Conservation (phyloP, 2,329 filamentous ascomycete genomes). For the Nemania sp. region DNA sequence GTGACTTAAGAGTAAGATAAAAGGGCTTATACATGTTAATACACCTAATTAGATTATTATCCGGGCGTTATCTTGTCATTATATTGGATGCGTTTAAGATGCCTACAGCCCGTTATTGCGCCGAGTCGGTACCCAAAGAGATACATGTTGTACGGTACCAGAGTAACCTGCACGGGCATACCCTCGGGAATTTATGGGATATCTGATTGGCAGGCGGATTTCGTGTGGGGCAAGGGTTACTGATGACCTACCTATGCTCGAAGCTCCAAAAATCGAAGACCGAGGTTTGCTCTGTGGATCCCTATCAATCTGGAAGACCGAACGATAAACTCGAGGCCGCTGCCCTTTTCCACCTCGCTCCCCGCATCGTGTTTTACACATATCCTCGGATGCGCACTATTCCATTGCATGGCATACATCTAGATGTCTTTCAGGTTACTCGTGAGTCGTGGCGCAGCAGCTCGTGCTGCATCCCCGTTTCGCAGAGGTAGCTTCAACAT, state of each 20-base stretch:
- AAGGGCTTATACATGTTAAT: too few relatives aligned
- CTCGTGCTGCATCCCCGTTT: conserved; percentile 49
- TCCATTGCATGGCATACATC: conserved; percentile 44
- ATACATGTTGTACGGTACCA: too few relatives aligned
- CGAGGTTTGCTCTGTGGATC: conserved; percentile 11
- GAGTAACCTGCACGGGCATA: too few relatives aligned
- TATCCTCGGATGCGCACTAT: conserved; percentile 42
- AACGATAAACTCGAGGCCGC: background rate
- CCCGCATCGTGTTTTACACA: background rate
- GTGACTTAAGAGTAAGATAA: too few relatives aligned
- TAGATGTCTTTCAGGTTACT: conserved; percentile 64
- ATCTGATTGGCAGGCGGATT: too few relatives aligned
- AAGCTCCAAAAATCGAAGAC: conserved; percentile 31
- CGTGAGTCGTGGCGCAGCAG: conserved; percentile 56
- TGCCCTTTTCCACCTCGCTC: background rate
- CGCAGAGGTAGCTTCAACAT: conserved; percentile 59
- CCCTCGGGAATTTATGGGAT: too few relatives aligned
- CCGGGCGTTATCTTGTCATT: too few relatives aligned
- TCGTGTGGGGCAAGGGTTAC: too few relatives aligned
- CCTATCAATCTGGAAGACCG: conserved; percentile 1
- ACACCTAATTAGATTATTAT: too few relatives aligned
- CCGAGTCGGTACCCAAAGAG: too few relatives aligned
- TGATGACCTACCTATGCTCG: background rate
- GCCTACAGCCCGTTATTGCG: too few relatives aligned
- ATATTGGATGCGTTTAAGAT: too few relatives aligned